phyloP scores from a whole-genome alignment of 805 yeast genomes.

The Wickerhamomyces mucosus region DNA sequence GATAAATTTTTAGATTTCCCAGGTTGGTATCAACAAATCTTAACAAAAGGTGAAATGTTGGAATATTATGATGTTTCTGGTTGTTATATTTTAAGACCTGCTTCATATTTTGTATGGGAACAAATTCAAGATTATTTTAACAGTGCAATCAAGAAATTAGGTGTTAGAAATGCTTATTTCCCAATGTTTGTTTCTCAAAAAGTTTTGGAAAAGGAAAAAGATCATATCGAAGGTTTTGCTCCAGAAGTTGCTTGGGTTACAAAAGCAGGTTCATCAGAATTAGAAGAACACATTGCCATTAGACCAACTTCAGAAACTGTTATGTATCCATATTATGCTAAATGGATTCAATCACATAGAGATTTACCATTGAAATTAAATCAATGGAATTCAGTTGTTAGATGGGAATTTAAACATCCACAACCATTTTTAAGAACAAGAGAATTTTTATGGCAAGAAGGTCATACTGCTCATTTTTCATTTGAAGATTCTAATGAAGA shows the following conservation, averaged over 20 bases:
- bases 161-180: constrained; percentile 93
- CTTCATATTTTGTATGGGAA: constrained; percentile 94
- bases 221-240: constrained; percentile 97
- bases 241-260: constrained; percentile 99
- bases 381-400: constrained; percentile 99
- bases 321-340: constrained; percentile 98
- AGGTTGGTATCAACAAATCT: constrained; percentile 94
- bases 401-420: constrained; percentile 99
- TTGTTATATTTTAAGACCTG: constrained; percentile 95
- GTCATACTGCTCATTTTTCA: constrained; percentile 95
- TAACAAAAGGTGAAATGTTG: constrained; percentile 95
- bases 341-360: constrained; percentile 98
- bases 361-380: constrained; percentile 93
- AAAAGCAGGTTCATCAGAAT: constrained; percentile 84
- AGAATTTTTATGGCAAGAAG: constrained; percentile 99
- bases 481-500: constrained; percentile 72
- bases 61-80: constrained; percentile 99
- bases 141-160: constrained; percentile 68
- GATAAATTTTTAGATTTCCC: constrained; percentile 90
- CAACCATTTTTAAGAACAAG: constrained; percentile 98
- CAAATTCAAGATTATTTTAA: constrained; percentile 84
- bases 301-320: constrained; percentile 99
- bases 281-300: constrained; percentile 97
- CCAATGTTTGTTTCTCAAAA: constrained; percentile 95
- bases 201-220: constrained; percentile 95